phyloP scores from a whole-genome alignment of 2,329 filamentous ascomycete genomes.

The Thielaviopsis euricoi region DNA sequence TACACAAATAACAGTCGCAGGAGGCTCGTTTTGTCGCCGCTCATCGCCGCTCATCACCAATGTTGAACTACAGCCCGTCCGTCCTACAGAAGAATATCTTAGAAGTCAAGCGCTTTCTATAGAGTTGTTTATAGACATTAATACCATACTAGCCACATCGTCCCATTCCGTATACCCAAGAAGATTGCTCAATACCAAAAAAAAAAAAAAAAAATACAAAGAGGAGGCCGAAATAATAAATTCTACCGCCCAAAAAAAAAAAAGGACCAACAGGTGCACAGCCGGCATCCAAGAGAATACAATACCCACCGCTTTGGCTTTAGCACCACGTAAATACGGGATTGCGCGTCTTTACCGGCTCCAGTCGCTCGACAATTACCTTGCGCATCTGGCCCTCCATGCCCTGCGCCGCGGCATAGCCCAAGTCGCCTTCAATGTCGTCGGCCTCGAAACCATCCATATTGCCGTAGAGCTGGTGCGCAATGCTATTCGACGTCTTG shows the following conservation, averaged over 20 bases:
- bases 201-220: background rate
- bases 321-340: conserved; percentile 97
- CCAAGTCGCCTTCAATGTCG: conserved; percentile 79
- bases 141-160: background rate
- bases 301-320: conserved; percentile 11
- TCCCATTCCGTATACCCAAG: background rate
- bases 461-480: conserved; percentile 35
- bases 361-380: conserved; percentile 90
- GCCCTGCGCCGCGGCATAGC: conserved; percentile 83
- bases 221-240: no score
- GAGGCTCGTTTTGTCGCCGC: no score
- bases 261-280: background rate
- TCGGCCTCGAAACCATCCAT: conserved; percentile 51
- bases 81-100: no score
- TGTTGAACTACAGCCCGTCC: no score
- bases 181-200: background rate
- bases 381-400: conserved; percentile 84
- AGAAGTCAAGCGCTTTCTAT: no score
- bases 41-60: no score
- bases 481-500: conserved; percentile 33
- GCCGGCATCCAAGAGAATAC: background rate
- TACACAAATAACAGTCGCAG: background rate
- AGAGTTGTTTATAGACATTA: background rate
- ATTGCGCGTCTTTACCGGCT: conserved; percentile 88
- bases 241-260: no score